phyloP scores from a whole-genome alignment of 345 rosid genomes.

The Salix exigua region DNA sequence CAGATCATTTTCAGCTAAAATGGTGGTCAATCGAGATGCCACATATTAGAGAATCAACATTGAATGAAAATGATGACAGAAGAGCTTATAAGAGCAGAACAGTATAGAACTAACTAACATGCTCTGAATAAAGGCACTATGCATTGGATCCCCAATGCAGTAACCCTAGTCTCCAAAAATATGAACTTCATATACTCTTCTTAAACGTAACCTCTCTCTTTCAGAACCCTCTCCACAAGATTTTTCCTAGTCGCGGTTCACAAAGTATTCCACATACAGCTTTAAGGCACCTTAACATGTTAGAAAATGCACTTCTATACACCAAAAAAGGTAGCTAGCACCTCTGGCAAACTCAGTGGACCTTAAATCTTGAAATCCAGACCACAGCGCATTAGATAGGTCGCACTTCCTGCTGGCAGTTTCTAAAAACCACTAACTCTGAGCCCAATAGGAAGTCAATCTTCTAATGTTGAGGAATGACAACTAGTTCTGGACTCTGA shows the following conservation, averaged over 20 bases:
- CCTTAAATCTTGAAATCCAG: neutral
- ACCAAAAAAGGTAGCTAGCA: neutral
- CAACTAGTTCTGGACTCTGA: neutral
- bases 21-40: neutral
- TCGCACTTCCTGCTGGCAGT: neutral
- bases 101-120: neutral
- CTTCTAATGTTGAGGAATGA: neutral
- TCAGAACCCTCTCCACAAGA: neutral
- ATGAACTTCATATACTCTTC: neutral
- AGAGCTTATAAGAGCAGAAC: neutral
- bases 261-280: neutral
- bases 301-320: neutral
- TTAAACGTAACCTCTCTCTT: neutral
- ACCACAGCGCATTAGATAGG: neutral
- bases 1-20: neutral
- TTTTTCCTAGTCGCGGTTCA: neutral
- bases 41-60: neutral
- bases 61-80: neutral
- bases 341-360: neutral
- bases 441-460: neutral
- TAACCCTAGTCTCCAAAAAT: neutral
- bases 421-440: neutral
- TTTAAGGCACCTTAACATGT: neutral
- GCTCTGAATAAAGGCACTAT: neutral
- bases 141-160: neutral